Evolutionary conservation across 2,329 filamentous ascomycete genomes (phyloP).

Genomic region (Aureobasidium musti): DNA sequence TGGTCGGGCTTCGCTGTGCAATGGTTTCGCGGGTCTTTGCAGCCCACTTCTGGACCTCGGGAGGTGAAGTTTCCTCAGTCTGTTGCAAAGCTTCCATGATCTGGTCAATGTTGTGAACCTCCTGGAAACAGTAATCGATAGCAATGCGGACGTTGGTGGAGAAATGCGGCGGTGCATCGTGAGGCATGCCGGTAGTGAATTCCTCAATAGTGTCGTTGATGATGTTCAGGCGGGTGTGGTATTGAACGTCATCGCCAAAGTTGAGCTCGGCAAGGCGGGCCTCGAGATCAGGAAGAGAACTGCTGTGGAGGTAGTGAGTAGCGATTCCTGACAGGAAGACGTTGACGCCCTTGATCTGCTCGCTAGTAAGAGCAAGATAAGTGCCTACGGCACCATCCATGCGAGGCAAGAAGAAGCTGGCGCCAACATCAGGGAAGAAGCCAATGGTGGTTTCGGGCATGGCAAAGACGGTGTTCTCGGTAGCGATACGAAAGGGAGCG

Average conservation of each 20-base stretch:
- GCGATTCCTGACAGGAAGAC: slow-evolving; percentile 89
- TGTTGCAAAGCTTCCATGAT: slow-evolving; percentile 67
- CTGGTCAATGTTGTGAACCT: slow-evolving; percentile 60
- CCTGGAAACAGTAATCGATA: slow-evolving; percentile 68
- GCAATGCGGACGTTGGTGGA: slow-evolving; percentile 69
- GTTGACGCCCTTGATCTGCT: slow-evolving; percentile 77
- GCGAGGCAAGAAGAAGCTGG: slow-evolving; percentile 90
- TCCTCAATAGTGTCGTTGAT: slow-evolving; percentile 91
- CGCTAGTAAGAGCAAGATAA: slow-evolving; percentile 90
- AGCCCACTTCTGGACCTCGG: slow-evolving; percentile 70
- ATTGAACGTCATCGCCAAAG: slow-evolving; percentile 74
- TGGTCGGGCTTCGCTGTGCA: slow-evolving; percentile 76
- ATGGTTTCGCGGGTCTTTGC: slow-evolving; percentile 74
- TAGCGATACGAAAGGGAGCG: slow-evolving; percentile 94
- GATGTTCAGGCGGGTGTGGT: slow-evolving; percentile 64
- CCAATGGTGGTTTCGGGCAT: slow-evolving; percentile 99
- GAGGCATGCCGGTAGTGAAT: slow-evolving; percentile 81
- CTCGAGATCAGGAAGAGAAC: slow-evolving; percentile 77
- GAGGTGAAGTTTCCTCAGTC: slow-evolving; percentile 46
- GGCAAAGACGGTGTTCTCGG: slow-evolving; percentile 90
- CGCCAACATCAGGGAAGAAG: slow-evolving; percentile 98
- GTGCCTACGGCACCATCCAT: slow-evolving; percentile 85
- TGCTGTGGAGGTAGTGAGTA: slow-evolving; percentile 95
- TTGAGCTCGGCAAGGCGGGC: slow-evolving; percentile 82
- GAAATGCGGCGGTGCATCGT: slow-evolving; percentile 64